Base-by-base conservation (phyloP, 331 rosid species). In the Prunus yedoensis region DNA sequence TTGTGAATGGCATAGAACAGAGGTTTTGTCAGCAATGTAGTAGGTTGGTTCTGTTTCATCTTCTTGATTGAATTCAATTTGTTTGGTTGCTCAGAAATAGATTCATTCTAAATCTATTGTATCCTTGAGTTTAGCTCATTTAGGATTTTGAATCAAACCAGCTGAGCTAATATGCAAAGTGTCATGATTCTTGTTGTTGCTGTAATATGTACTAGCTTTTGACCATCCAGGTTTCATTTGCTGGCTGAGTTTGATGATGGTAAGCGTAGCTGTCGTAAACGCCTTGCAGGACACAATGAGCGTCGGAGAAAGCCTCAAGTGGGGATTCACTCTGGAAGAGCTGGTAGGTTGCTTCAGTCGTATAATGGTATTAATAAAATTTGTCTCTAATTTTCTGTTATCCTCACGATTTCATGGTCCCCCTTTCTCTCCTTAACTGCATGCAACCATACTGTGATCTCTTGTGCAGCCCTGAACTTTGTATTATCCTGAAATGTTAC, bases 1-100 rank as follows among this genome's bases (percentile, higher is more conserved):
- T 89, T 30, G 96, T 93, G 27, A 87, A 91, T 53, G 97, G 94
- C 60, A 86, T 81, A 35, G 97, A 93, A 81, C 98, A 93, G 59
- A 89, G 98, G 84, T 91, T 93, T 81, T 93, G 98, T 79, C 98
- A 93, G 85, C 98, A 93, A 85, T 93, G 98, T 85, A 91, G 97
- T 78, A 93, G 98, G 98, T 93, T 74, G 57, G 82, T 83, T 72
- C 49, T 71, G 43, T 71, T 75, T 81, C 47, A 30, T 59, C 72
- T 50, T 54, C 60, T n/a, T 0, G 23, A 9, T 47, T 58, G 61
- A 69, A 76, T 58, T 58, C 32, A 27, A 3, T 27, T 58, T 58
- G 8, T 12, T 58, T 12, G 35, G 64, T 58, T 58, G 20, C 30
- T 14, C 32, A 58, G 32, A 58, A 23, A n/a, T 16, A 76, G 49